phyloP scores from a whole-genome alignment of 2,329 filamentous ascomycete genomes.

The Penicillium sp. region DNA sequence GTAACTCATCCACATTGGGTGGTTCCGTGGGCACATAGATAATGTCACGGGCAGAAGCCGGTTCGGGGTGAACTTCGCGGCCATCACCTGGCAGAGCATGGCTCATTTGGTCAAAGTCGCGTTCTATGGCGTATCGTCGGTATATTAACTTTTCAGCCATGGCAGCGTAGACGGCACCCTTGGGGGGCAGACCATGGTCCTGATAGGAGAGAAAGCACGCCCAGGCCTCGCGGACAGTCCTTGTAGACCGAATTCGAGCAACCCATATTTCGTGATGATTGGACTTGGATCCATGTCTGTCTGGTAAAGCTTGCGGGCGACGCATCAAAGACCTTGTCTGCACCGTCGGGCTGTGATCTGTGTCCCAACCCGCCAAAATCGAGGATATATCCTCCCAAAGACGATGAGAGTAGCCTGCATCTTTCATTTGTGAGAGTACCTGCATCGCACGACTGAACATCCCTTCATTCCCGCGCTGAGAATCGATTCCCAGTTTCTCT shows the following conservation, averaged over 20 bases:
- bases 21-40: slow-evolving; percentile 56
- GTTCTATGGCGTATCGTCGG: slow-evolving; percentile 27
- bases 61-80: slow-evolving; percentile 54
- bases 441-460: slow-evolving; percentile 57
- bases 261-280: slow-evolving; percentile 49
- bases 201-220: slow-evolving; percentile 60
- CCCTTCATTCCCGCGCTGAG: slow-evolving; percentile 54
- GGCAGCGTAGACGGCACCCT: slow-evolving; percentile 50
- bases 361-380: slow-evolving; percentile 61
- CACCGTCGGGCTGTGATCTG: slow-evolving; percentile 61
- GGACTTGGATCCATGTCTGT: background rate
- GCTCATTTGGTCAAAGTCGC: slow-evolving; percentile 21
- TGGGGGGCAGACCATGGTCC: slow-evolving; percentile 38
- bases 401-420: slow-evolving; percentile 55
- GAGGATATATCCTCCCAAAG: slow-evolving; percentile 54
- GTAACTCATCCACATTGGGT: slow-evolving; percentile 52
- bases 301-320: slow-evolving; percentile 22
- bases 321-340: slow-evolving; percentile 53
- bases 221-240: slow-evolving; percentile 63
- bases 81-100: slow-evolving; percentile 54
- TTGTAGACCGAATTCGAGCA: slow-evolving; percentile 57
- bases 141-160: slow-evolving; percentile 57
- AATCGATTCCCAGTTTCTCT: slow-evolving; percentile 59
- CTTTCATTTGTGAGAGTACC: slow-evolving; percentile 55
- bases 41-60: slow-evolving; percentile 55